Percentiles rank a stretch among this genome's conserved stretches.
Conservation (phyloP, 306 rosid genomes). For the Cicer pinnatifidum region DNA sequence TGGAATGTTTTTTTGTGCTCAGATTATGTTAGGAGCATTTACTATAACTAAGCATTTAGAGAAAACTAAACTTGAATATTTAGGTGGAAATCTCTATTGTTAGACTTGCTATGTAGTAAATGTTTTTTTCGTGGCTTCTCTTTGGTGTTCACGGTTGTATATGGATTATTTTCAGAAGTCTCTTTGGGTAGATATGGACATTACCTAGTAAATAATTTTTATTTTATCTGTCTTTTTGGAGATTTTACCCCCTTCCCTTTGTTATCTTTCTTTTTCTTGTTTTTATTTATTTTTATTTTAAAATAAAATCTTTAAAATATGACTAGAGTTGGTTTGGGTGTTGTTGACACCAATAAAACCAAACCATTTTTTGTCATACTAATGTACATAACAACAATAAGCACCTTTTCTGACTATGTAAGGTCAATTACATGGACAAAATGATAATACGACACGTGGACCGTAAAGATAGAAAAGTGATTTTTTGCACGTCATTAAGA, state of each 20-base stretch:
- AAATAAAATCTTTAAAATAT: conserved; percentile 8
- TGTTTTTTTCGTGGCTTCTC: conserved; percentile 18
- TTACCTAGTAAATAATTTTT: conserved; percentile 13
- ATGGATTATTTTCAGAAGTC: conserved; percentile 3
- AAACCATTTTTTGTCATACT: conserved; percentile 26
- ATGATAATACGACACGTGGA: not conserved
- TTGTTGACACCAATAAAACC: conserved; percentile 2
- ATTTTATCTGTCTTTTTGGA: conserved; percentile 3
- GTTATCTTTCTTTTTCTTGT: not conserved
- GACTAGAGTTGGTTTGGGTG: conserved; percentile 6
- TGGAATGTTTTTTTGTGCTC: conserved; percentile 30
- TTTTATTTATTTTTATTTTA: not conserved
- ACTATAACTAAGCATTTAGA: conserved; percentile 23
- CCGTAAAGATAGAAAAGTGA: conserved; percentile 10
- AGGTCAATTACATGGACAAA: not conserved
- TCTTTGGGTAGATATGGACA: conserved; percentile 18
- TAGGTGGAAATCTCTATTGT: conserved; percentile 10
- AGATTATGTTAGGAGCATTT: conserved; percentile 23
- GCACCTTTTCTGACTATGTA: not conserved
- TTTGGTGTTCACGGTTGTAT: not conserved
- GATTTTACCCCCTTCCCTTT: not conserved
- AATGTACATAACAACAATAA: not conserved
- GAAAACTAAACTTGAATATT: conserved; percentile 19
- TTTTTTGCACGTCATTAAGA: not conserved
- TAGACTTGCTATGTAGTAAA: conserved; percentile 22